Base-by-base conservation (phyloP, 2,329 filamentous ascomycete species). In the Penicillium brevicompactum region DNA sequence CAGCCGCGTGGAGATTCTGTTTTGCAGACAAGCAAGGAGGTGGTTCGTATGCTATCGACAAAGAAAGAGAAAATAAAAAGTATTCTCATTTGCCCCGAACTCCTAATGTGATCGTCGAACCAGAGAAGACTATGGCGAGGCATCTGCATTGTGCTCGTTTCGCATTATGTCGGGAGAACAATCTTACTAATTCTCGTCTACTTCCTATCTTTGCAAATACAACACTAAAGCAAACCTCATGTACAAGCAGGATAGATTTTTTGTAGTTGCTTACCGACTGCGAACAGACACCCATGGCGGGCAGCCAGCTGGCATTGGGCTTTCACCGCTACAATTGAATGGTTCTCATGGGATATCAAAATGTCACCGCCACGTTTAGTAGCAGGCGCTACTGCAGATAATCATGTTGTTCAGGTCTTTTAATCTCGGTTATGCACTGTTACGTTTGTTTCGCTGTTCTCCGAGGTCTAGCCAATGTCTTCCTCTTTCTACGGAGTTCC, bases 331-430 rank as follows among this genome's bases (percentile, higher is more conserved):
- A 66, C 60, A 62, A 57, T 46, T 21, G 34, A 16, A 14, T 11
- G 14, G 16, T 38, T 32, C 50, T 16, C 31, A 48, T 30, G 40
- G 41, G 51, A 61, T 59, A 54, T 57, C 51, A 51, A 55, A 41
- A 60, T 59, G 60, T 62, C 58, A 66, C 63, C 63, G 63, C 62
- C 62, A 65, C 57, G 56, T 63, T 64, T 55, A 49, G 61, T 47
- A 45, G 46, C 27, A 44, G 21, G 24, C 62, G 56, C 62, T 65
- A 65, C 55, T 64, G 63, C 60, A 66, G 40, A 62, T 56, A 50
- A 58, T 59, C 54, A 41, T 43, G 27, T 30, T 34, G 18, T 13
- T 22, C 13, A 46, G 38, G 44, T 42, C 7, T 49, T 44, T 13
- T 41, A 14, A 22, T 32, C 47, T 30, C 22, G 13, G 13, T 53